phyloP scores from a whole-genome alignment of 768 basidiomycete genomes.

The Astraeus odoratus region DNA sequence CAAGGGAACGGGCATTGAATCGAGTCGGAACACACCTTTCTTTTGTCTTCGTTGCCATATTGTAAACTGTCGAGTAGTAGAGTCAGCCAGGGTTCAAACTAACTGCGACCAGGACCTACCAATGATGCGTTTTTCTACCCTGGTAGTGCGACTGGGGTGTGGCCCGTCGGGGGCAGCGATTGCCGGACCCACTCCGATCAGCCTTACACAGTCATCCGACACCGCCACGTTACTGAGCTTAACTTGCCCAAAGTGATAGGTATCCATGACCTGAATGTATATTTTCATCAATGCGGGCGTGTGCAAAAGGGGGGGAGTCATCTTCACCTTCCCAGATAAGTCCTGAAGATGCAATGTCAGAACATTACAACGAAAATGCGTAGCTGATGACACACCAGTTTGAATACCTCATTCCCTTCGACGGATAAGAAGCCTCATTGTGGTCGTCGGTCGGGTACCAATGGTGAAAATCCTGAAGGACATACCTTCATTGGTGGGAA shows the following conservation, averaged over 20 bases:
- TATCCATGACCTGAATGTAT: slow-evolving; percentile 28
- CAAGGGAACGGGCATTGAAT: background rate
- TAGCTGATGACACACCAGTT: slow-evolving; percentile 31
- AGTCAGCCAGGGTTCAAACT: slow-evolving; percentile 2
- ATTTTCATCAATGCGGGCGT: background rate
- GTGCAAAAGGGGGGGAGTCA: background rate
- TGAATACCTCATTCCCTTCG: slow-evolving; percentile 41
- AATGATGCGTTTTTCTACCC: slow-evolving; percentile 48
- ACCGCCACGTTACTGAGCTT: slow-evolving; percentile 44
- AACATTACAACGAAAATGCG: slow-evolving; percentile 5
- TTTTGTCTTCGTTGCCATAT: slow-evolving; percentile 34
- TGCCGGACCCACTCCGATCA: slow-evolving; percentile 45
- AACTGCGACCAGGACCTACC: slow-evolving; percentile 26
- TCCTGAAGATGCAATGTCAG: slow-evolving; percentile 28
- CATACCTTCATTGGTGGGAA: slow-evolving; percentile 42
- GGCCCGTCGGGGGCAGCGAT: slow-evolving; percentile 35
- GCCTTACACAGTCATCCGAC: slow-evolving; percentile 38
- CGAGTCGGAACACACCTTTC: slow-evolving; percentile 34
- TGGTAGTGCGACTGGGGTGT: slow-evolving; percentile 41
- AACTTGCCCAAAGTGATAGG: slow-evolving; percentile 39
- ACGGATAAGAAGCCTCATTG: slow-evolving; percentile 44
- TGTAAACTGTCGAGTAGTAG: slow-evolving; percentile 33
- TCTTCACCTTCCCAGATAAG: slow-evolving; percentile 33
- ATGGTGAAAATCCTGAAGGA: background rate
- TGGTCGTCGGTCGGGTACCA: slow-evolving; percentile 11